Evolutionary conservation across 2,329 filamentous ascomycete species (phyloP).

Genomic region (Fusarium tupiense): DNA sequence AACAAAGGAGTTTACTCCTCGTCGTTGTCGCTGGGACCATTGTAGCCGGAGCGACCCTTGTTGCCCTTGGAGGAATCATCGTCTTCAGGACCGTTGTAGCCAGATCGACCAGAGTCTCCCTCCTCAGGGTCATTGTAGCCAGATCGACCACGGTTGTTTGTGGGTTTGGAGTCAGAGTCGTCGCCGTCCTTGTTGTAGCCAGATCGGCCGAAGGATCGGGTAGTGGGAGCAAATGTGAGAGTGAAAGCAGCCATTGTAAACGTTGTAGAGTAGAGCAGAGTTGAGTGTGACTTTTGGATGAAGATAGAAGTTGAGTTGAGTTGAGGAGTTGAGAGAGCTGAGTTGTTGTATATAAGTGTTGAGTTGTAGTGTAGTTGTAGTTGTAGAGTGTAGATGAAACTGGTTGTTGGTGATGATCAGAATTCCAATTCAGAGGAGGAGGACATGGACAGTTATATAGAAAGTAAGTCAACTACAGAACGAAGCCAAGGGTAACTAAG

Average conservation of each 20-base stretch:
- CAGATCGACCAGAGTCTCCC: slow-evolving; percentile 53
- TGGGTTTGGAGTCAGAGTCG: slow-evolving; percentile 46
- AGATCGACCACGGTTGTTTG: slow-evolving; percentile 52
- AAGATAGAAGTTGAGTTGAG: neutral
- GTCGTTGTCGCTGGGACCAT: slow-evolving; percentile 50
- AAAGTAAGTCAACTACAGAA: neutral
- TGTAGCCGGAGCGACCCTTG: slow-evolving; percentile 56
- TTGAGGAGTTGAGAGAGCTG: neutral
- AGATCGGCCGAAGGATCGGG: slow-evolving; percentile 39
- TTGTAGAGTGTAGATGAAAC: slow-evolving; percentile 15
- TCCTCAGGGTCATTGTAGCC: slow-evolving; percentile 55
- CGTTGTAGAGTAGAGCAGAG: neutral
- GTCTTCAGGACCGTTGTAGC: slow-evolving; percentile 51
- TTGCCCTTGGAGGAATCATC: slow-evolving; percentile 45
- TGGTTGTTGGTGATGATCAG: slow-evolving; percentile 25
- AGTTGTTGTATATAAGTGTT: neutral
- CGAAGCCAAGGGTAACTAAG: slow-evolving; percentile 1
- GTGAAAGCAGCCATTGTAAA: slow-evolving; percentile 46
- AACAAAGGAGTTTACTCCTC: slow-evolving; percentile 39
- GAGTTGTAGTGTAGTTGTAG: neutral
- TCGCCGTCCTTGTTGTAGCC: slow-evolving; percentile 41
- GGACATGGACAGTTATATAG: slow-evolving; percentile 29
- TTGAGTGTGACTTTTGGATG: neutral
- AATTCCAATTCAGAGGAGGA: slow-evolving; percentile 4
- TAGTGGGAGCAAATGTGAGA: slow-evolving; percentile 37